Base-by-base conservation (phyloP, 164 flowering plant species). In the Paratinospora sagittata region DNA sequence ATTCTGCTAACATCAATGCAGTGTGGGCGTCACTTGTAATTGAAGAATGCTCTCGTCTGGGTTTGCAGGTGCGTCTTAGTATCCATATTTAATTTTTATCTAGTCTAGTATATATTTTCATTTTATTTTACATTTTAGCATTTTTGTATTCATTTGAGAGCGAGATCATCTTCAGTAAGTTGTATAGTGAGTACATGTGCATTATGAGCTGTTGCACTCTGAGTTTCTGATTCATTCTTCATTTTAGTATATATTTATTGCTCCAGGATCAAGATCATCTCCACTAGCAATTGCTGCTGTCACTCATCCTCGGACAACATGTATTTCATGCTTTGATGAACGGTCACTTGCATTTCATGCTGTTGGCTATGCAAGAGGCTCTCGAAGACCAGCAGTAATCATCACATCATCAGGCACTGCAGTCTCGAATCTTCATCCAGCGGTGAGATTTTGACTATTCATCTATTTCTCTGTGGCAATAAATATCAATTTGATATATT, bases 381-480 rank as follows among this genome's bases (percentile, higher is more conserved):
- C 96, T 73, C 74, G 66, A 60, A 83, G 45, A 79, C 96, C 97
- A 60, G 97, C 99, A 39, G 91, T 90, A 7, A 84, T 95, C 64
- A 89, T 95, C 75, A 91, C 99, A 37, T 82, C 99, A 71, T 95
- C 99, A 33, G 99, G 97, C 77, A 95, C 99, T 77, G 99, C 99
- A n/a, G 97, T 90, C 75, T 90, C 99, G 39, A 92, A 95, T 84
- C 97, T 92, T 79, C 83, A 84, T 79, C 97, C 99, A 62, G 97
- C 99, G 73, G 99, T 95, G 82, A 88, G 97, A 66, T 33, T 73
- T 30, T 58, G 23, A 27, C 7, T 68, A 19, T n/a, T 65, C n/a
- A 52, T 58, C 24, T 33, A 34, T 69, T 65, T 41, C 16, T 21
- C n/a, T 61, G 57, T 66, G 60, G 9, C 19, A 27, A 64, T 47